Evolutionary conservation across 805 yeast species (phyloP).

Genomic region (Yamadazyma kitorensis): DNA sequence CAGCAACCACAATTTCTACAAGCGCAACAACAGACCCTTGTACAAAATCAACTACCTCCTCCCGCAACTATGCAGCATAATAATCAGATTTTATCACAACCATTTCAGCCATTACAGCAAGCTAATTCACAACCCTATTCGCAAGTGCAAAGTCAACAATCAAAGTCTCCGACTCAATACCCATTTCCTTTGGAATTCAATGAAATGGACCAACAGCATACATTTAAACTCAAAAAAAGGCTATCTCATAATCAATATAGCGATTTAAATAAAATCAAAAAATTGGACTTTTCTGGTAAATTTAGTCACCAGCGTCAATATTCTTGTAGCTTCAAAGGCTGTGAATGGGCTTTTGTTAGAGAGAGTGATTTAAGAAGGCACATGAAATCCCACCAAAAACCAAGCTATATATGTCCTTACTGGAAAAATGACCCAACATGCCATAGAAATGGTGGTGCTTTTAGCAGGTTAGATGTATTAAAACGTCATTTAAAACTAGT

Average conservation of each 20-base stretch:
- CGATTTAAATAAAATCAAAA: constrained; percentile 6
- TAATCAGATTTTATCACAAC: too few species aligned
- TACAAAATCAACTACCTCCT: too few species aligned
- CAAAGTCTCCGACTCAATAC: too few species aligned
- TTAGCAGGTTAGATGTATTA: constrained; percentile 69
- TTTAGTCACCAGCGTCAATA: constrained; percentile 23
- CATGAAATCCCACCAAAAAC: constrained; percentile 60
- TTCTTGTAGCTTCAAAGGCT: constrained; percentile 39
- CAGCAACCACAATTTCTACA: too few species aligned
- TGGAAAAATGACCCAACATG: constrained; percentile 69
- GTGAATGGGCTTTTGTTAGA: constrained; percentile 70
- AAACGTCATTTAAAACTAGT: constrained; percentile 70
- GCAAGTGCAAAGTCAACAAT: too few species aligned
- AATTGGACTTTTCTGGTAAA: constrained; percentile 6
- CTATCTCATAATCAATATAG: constrained; percentile 10
- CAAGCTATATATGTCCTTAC: constrained; percentile 69
- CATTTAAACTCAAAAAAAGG: too few species aligned
- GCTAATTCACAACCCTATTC: too few species aligned
- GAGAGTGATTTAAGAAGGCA: constrained; percentile 71
- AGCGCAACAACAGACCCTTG: too few species aligned
- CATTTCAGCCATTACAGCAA: too few species aligned
- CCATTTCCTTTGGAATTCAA: too few species aligned
- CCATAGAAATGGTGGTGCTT: constrained; percentile 74
- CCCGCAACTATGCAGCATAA: too few species aligned
- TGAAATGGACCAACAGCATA: too few species aligned